Conservation (phyloP, 345 rosid species). For the Populus simonii region DNA sequence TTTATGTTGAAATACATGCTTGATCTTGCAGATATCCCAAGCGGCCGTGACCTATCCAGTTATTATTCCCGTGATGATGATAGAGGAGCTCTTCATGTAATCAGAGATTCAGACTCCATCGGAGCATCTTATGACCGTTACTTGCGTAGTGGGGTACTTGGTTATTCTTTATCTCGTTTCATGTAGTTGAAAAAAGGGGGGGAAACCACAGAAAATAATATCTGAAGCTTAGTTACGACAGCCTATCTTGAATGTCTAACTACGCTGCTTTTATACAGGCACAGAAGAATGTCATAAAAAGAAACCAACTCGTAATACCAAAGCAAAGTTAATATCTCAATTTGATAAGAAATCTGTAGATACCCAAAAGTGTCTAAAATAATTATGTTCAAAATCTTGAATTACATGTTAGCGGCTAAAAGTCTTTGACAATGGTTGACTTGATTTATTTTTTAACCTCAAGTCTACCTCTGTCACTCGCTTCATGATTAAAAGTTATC, state of each 20-base stretch:
- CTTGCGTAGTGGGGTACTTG: conserved; percentile 44
- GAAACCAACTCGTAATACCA: not conserved
- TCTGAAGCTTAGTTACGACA: not conserved
- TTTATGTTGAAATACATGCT: conserved; percentile 12
- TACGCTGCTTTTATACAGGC: not conserved
- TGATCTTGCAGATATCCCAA: conserved; percentile 37
- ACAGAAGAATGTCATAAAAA: not conserved
- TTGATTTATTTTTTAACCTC: not conserved
- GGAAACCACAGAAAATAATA: no score
- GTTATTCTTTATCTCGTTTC: not conserved
- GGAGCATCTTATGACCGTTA: conserved; percentile 65
- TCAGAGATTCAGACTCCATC: conserved; percentile 51
- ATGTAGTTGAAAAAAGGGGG: no score
- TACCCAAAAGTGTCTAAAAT: not conserved
- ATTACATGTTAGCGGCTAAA: not conserved
- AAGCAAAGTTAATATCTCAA: not conserved
- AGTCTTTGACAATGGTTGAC: not conserved
- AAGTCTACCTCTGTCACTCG: not conserved
- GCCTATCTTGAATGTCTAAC: not conserved
- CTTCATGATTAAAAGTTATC: not conserved
- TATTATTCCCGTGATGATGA: conserved; percentile 52
- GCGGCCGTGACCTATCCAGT: conserved; percentile 41
- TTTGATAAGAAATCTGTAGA: not conserved
- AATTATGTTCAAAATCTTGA: not conserved
- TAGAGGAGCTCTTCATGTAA: conserved; percentile 40